Base-by-base conservation (phyloP, 768 basidiomycete species). In the Serendipita sp. region DNA sequence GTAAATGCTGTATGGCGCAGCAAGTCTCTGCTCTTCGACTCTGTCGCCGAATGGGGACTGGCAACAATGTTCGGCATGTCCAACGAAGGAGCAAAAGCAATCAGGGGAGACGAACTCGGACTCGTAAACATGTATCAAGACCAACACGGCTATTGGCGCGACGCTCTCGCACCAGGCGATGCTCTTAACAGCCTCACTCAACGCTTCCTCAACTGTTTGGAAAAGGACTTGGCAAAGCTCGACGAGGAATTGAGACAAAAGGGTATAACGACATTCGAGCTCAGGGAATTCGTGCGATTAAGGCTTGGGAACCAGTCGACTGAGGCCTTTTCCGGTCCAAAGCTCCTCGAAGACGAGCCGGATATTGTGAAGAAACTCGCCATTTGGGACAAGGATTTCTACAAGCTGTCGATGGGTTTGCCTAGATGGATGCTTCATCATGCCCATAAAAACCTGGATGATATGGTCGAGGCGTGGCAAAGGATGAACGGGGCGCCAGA, bases 161-260 rank as follows among this genome's bases (percentile, higher is more conserved):
- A 60, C 56, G 56, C 56, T n/a, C 56, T 60, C 35, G 56, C 28
- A n/a, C 56, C 56, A 3, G 56, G 56, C 7, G 56, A 60, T 5
- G 28, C 3, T 32, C 56, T 60, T 8, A 60, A 60, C 35, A 24
- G 24, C 56, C 24, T 60, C 56, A 60, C 56, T 24, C 56, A 60
- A n/a, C 56, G 56, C 16, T 60, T 60, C 56, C 18, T 60, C 24
- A 37, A 60, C 1, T 35, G 35, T n/a, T 28, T 60, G 16, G 56
- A 60, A n/a, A n/a, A 16, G 16, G 35, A 60, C n/a, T 10, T 60
- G 24, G 56, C 24, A 2, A 35, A 60, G 24, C 35, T 28, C 34
- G 56, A 60, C 16, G 8, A 35, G 8, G 35, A n/a, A 24, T 8
- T 60, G 4, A 10, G 5, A 8, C 16, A 60, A 37, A 35, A 24